Base-by-base conservation (phyloP, 306 rosid species). In the Macrotyloma uniflorum region DNA sequence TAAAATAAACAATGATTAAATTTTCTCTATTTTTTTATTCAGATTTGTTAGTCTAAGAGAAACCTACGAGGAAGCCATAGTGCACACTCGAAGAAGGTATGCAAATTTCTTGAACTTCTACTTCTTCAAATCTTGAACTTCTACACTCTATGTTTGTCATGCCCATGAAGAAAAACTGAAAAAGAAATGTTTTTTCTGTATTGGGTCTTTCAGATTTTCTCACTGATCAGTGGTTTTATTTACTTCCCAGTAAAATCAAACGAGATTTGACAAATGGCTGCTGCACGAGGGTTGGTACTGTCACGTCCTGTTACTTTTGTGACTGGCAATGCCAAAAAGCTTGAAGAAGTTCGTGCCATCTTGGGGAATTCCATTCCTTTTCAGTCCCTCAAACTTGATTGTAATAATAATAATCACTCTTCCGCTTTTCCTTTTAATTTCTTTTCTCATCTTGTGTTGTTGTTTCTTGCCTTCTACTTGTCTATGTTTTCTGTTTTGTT, bases 261-360 rank as follows among this genome's bases (percentile, higher is more conserved):
- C 15, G 43, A 24, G 61, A 45, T 33, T 51, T 4, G 8, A 59
- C 38, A 78, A 72, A 93, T 91, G 98, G 89, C 90, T 16, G 78
- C 87, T 45, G 80, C 86, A 79, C 76, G 71, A 65, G 88, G 97
- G 42, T 78, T 88, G 74, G 79, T 89, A 5, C 77, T 95, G 55
- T 82, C 99, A 54, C 88, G 89, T 53, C 99, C 99, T 14, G 98
- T 95, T 86, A 95, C 99, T 19, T 93, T 93, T 54, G 99, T 95
- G 45, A 95, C 98, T 20, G 98, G 98, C 57, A 95, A 95, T 86
- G 96, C 93, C 77, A 95, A 95, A 90, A 95, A 95, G 87, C 98
- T 95, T 24, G 98, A 95, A 81, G 98, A 95, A 91, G 99, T 93
- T 45, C 99, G 97, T 1, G 88, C 91, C 78, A 95, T 95, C 40